Evolutionary conservation across 2,329 filamentous ascomycete species (phyloP).

Genomic region (Biscogniauxia marginata): DNA sequence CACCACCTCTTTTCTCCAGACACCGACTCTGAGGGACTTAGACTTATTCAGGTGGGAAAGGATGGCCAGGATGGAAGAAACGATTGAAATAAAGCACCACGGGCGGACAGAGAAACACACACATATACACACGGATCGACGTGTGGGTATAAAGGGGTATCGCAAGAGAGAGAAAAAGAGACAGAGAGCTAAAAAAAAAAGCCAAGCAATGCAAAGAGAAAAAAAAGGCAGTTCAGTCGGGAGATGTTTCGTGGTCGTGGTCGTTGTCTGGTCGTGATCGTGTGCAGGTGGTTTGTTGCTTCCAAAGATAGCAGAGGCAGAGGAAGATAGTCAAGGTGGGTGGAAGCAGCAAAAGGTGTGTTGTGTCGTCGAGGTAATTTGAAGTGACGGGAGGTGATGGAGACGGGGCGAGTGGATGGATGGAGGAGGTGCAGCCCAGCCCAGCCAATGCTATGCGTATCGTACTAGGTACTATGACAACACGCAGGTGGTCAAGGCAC

Average conservation of each 20-base stretch:
- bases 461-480: not conserved
- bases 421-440: not conserved
- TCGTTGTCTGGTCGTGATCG: not conserved
- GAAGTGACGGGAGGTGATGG: not conserved
- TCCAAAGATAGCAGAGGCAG: not conserved
- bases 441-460: not conserved
- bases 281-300: not conserved
- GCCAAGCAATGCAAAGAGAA: conserved; percentile 5
- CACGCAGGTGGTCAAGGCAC: not conserved
- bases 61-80: conserved; percentile 5
- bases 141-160: conserved; percentile 31
- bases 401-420: not conserved
- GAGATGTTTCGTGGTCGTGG: not conserved
- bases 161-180: conserved; percentile 19
- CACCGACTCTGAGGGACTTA: not conserved
- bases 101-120: conserved; percentile 22
- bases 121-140: conserved; percentile 27
- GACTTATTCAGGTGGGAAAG: no score
- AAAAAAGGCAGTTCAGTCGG: not conserved
- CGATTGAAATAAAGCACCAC: conserved; percentile 15
- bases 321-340: not conserved
- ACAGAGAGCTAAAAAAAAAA: conserved; percentile 4
- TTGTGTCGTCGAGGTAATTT: not conserved
- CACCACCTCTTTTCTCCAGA: conserved; percentile 7
- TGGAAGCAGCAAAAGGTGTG: not conserved